Conservation (phyloP, 805 yeast genomes). For the Wickerhamomyces xylosicus region DNA sequence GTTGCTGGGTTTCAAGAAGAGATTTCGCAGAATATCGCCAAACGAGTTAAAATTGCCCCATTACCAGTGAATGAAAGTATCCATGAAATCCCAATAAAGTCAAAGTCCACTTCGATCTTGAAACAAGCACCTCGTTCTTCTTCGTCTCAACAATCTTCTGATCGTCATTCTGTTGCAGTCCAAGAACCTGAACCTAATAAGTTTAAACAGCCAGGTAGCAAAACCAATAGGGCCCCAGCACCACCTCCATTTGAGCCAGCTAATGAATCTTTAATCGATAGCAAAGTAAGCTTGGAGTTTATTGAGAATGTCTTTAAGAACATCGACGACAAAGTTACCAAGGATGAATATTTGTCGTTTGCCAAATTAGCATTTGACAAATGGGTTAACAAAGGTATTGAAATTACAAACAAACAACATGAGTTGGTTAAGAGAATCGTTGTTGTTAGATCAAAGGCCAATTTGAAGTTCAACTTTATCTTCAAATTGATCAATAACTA, state of each 20-base stretch:
- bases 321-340: constrained; percentile 13
- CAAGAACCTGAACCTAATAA: not conserved
- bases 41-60: constrained; percentile 1
- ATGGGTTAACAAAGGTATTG: constrained; percentile 29
- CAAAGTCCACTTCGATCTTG: not conserved
- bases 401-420: constrained; percentile 23
- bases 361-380: constrained; percentile 18
- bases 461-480: constrained; percentile 27
- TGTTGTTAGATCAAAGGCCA: constrained; percentile 28
- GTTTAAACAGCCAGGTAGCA: not conserved
- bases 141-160: too few relatives aligned
- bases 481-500: constrained; percentile 27
- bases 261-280: constrained; percentile 5
- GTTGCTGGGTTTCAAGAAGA: not conserved
- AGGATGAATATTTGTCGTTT: constrained; percentile 18
- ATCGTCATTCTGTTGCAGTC: too few relatives aligned
- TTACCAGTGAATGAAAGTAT: constrained; percentile 1
- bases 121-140: not conserved
- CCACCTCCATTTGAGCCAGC: constrained; percentile 8
- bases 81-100: constrained; percentile 4
- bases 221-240: not conserved
- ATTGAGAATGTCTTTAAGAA: constrained; percentile 12
- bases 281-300: not conserved
- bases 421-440: constrained; percentile 25
- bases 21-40: not conserved